Conservation (phyloP, 108 stramenopile species). For the Nitzschia inconspicua region DNA sequence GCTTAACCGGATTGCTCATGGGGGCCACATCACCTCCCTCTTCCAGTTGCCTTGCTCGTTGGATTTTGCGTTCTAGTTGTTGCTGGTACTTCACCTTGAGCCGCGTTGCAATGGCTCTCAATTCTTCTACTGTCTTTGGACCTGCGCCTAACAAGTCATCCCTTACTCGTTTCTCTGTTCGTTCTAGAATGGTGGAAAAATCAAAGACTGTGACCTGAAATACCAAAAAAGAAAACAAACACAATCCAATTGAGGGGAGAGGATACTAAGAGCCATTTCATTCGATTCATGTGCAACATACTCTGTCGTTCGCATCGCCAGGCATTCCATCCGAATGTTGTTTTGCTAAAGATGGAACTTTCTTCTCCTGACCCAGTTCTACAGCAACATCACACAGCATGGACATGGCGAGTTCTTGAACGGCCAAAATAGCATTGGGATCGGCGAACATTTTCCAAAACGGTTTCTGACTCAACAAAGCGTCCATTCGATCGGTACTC, state of each 20-base stretch:
- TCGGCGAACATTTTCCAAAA: constrained; percentile 91
- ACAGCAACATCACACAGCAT: constrained; percentile 79
- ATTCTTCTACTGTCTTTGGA: constrained; percentile 72
- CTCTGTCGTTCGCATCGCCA: constrained; percentile 22
- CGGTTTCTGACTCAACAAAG: constrained; percentile 74
- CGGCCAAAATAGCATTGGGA: constrained; percentile 75
- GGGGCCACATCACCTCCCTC: neutral
- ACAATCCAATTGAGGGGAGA: neutral
- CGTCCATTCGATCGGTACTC: constrained; percentile 83
- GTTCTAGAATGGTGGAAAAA: constrained; percentile 76
- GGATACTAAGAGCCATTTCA: neutral
- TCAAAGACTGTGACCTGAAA: constrained; percentile 82
- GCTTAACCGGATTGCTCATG: neutral
- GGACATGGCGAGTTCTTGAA: constrained; percentile 74
- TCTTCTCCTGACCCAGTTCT: constrained; percentile 40
- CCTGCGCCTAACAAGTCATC: constrained; percentile 80
- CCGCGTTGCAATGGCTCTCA: constrained; percentile 54
- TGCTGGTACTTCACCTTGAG: constrained; percentile 60
- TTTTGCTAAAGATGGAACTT: constrained; percentile 21
- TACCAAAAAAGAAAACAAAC: neutral
- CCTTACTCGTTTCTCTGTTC: constrained; percentile 71
- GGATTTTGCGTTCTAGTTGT: constrained; percentile 34
- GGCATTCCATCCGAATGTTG: constrained; percentile 21
- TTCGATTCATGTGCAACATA: constrained; percentile 5
- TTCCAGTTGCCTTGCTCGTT: constrained; percentile 16